Conservation (phyloP, 441 rosid genomes). For the Pelargonium exstipulatum region DNA sequence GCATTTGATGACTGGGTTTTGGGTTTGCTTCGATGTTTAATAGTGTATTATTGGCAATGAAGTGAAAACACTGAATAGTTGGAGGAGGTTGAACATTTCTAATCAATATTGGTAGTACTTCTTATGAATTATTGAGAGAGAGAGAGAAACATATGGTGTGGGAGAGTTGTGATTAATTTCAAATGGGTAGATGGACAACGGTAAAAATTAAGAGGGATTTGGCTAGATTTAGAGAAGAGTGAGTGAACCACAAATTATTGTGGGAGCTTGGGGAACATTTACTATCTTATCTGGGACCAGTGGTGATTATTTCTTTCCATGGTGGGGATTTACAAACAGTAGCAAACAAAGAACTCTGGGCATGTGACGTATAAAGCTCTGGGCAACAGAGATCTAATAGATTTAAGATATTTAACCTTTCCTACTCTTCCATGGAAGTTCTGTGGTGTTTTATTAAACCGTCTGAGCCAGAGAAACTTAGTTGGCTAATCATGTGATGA, state of each 20-base stretch:
- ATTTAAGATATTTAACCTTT: not conserved
- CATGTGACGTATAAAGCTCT: constrained; percentile 1
- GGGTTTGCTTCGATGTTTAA: constrained; percentile 26
- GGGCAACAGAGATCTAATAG: not conserved
- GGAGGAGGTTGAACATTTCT: constrained; percentile 27
- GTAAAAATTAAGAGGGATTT: constrained; percentile 17
- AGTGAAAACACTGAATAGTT: constrained; percentile 33
- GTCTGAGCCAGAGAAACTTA: constrained; percentile 18
- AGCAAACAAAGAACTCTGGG: not conserved
- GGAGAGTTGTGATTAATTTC: constrained; percentile 5
- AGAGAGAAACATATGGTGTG: constrained; percentile 13
- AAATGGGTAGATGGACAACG: constrained; percentile 14
- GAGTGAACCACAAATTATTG: constrained; percentile 7
- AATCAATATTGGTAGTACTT: constrained; percentile 19
- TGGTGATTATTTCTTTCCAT: not conserved
- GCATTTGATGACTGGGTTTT: constrained; percentile 31
- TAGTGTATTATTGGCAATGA: constrained; percentile 12
- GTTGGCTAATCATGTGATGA: constrained; percentile 15
- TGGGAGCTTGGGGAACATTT: constrained; percentile 19
- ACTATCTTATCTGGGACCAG: not conserved
- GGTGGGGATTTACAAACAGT: not conserved
- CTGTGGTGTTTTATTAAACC: not conserved
- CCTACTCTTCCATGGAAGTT: not conserved
- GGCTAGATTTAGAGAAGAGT: constrained; percentile 10
- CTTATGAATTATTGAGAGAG: constrained; percentile 28